Percentiles rank a stretch among this genome's conserved stretches.
Evolutionary conservation across 306 rosid genomes (phyloP).

Genomic region (Potentilla sterilis): DNA sequence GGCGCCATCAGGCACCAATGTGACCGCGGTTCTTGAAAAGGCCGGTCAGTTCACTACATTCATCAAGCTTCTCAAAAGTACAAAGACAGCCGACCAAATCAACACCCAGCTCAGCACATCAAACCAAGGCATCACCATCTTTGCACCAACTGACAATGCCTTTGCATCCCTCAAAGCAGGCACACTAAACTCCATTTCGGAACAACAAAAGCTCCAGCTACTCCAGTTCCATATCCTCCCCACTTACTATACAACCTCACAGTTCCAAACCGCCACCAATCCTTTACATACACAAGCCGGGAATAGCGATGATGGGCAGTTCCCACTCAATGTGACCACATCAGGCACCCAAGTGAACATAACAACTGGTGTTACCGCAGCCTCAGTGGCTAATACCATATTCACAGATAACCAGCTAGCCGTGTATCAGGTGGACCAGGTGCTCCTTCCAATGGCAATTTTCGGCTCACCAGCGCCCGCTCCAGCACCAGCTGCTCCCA

Average conservation of each 20-base stretch:
- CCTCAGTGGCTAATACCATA: conserved; percentile 62
- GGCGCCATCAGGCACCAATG: conserved; percentile 62
- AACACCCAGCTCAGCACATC: conserved; percentile 75
- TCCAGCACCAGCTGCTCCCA: conserved; percentile 56
- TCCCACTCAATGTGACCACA: conserved; percentile 79
- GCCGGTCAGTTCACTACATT: conserved; percentile 90
- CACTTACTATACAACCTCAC: conserved; percentile 48
- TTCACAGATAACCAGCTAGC: conserved; percentile 64
- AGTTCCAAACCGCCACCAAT: conserved; percentile 78
- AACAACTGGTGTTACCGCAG: conserved; percentile 72
- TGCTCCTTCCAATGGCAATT: conserved; percentile 70
- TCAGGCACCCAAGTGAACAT: conserved; percentile 80
- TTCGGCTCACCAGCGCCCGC: conserved; percentile 73
- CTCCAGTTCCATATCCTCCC: conserved; percentile 79
- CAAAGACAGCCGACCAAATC: conserved; percentile 63
- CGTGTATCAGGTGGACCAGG: conserved; percentile 78
- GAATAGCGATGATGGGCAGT: conserved; percentile 59
- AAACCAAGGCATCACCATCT: conserved; percentile 78
- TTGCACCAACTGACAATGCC: conserved; percentile 90
- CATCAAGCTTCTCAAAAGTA: conserved; percentile 56
- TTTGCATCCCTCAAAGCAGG: conserved; percentile 67
- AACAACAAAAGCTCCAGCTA: conserved; percentile 67
- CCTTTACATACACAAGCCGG: conserved; percentile 94
- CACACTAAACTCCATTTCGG: conserved; percentile 56
- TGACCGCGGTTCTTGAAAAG: conserved; percentile 66